Percentiles rank a stretch among this genome's conserved stretches.
These are phyloP conservation scores for Fusarium coicis DNA, from an alignment of 2,329 filamentous ascomycete genomes.

Conservation along the genomic window DNA sequence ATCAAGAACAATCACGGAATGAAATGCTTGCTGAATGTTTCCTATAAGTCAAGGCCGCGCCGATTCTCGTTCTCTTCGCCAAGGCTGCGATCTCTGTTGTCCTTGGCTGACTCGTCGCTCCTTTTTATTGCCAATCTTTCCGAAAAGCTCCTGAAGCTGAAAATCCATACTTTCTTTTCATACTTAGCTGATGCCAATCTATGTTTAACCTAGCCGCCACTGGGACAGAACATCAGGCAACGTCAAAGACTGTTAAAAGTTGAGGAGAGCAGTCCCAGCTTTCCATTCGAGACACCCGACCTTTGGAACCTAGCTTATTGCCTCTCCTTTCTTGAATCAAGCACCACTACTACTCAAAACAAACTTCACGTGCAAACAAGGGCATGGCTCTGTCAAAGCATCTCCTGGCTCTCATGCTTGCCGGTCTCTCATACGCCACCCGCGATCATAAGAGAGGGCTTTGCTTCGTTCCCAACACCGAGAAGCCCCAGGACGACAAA, in stretches of 20 bases:
- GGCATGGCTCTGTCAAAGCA: slow-evolving; percentile 21
- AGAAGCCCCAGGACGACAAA: slow-evolving; percentile 69
- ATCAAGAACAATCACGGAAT: background rate
- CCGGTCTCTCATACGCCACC: slow-evolving; percentile 42
- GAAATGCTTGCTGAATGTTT: background rate
- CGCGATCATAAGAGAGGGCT: slow-evolving; percentile 74
- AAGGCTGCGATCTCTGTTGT: background rate
- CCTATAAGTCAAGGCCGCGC: slow-evolving; percentile 6
- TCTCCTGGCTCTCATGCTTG: slow-evolving; percentile 36
- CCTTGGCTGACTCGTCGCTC: background rate
- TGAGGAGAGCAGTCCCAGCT: background rate
- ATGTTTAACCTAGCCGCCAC: background rate
- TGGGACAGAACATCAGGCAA: background rate
- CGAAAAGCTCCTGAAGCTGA: background rate
- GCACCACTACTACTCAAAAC: background rate
- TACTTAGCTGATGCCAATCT: background rate
- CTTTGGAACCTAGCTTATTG: background rate
- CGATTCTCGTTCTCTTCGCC: background rate
- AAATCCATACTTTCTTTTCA: background rate
- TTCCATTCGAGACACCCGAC: background rate
- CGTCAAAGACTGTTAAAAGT: background rate
- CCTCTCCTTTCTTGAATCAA: background rate
- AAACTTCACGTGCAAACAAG: background rate
- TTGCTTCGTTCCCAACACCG: slow-evolving; percentile 69
- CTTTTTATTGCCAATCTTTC: background rate